Conservation (phyloP, 495 filamentous ascomycete species). For the Pyrenula massariospora region DNA sequence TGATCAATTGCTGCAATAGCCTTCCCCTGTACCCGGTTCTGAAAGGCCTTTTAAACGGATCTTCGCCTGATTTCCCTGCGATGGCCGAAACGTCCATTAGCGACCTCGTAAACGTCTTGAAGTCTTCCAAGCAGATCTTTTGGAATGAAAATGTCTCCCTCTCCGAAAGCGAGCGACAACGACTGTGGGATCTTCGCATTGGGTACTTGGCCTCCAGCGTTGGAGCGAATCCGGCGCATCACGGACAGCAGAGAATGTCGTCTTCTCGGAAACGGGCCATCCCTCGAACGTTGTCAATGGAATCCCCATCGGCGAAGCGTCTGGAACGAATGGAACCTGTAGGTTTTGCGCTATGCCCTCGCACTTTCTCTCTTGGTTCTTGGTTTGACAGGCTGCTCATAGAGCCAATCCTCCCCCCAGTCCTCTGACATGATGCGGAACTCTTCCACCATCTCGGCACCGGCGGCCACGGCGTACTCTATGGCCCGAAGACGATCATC, state of each 20-base stretch:
- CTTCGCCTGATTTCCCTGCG: neutral
- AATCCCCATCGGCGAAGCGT: neutral
- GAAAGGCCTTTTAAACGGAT: neutral
- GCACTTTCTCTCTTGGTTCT: neutral
- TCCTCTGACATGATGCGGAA: neutral
- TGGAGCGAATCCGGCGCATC: neutral
- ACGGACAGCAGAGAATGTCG: neutral
- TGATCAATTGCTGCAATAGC: neutral
- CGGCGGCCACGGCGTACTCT: neutral
- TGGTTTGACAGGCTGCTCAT: neutral
- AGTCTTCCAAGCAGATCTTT: neutral
- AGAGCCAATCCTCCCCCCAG: neutral
- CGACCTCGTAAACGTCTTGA: neutral
- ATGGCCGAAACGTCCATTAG: neutral
- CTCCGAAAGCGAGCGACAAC: neutral
- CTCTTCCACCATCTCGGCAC: neutral
- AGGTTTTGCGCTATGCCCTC: neutral
- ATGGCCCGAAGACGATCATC: neutral
- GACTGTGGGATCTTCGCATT: neutral
- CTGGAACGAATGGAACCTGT: neutral
- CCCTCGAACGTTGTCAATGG: neutral
- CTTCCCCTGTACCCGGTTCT: neutral
- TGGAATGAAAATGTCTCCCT: neutral
- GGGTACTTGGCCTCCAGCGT: neutral
- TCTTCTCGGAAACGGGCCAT: neutral